phyloP scores from a whole-genome alignment of 1,139 yeast species.

The Lizanozyma gosingica region DNA sequence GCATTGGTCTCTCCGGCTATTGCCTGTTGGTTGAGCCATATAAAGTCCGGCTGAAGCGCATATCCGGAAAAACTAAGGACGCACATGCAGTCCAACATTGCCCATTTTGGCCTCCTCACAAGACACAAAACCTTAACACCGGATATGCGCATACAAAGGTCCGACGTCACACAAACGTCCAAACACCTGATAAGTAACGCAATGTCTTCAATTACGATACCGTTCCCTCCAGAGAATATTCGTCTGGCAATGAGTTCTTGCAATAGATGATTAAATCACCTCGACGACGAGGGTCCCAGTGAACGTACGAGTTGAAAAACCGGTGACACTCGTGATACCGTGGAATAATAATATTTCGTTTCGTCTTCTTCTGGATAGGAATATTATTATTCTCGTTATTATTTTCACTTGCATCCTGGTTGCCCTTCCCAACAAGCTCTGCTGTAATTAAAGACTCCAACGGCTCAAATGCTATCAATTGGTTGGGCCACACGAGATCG shows the following conservation, averaged over 20 bases:
- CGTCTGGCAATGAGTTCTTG: conserved; percentile 1
- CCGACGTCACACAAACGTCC: background rate
- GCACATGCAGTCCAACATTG: background rate
- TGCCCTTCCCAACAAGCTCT: too few relatives aligned
- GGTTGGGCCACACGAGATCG: conserved; percentile 55
- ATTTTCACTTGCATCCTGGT: too few relatives aligned
- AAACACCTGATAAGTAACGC: background rate
- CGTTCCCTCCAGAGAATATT: too few relatives aligned
- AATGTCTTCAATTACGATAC: too few relatives aligned
- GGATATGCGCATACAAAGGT: background rate
- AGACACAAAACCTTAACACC: background rate
- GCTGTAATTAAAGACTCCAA: conserved; percentile 35
- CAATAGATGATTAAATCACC: conserved; percentile 70
- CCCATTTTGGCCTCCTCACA: background rate
- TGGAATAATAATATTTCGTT: too few relatives aligned
- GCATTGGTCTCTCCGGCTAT: background rate
- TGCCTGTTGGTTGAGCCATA: background rate
- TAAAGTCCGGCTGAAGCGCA: background rate
- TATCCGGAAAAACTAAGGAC: background rate
- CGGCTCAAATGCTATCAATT: conserved; percentile 63
- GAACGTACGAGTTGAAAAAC: conserved; percentile 71
- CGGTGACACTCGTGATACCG: conserved; percentile 42
- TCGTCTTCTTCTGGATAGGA: background rate
- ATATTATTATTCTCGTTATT: too few relatives aligned
- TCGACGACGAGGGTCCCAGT: conserved; percentile 75